phyloP scores from a whole-genome alignment of 2,329 filamentous ascomycete species.

The Xylogone sp. region DNA sequence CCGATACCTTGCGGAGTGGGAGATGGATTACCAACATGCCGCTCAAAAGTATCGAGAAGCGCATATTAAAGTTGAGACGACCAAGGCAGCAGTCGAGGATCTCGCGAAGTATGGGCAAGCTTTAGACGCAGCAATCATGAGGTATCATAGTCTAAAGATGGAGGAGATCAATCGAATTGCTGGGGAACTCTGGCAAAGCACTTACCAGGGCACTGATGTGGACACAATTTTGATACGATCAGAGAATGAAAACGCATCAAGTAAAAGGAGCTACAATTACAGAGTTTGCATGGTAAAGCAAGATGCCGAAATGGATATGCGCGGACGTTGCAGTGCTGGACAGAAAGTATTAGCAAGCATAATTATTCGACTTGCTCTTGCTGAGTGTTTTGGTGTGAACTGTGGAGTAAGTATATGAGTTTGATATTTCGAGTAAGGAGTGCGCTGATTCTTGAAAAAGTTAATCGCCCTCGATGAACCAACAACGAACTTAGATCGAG shows the following conservation, averaged over 20 bases:
- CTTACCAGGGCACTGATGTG: constrained; percentile 95
- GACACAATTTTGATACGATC: constrained; percentile 95
- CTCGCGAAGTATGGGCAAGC: constrained; percentile 77
- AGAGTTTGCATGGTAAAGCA: constrained; percentile 97
- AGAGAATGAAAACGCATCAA: constrained; percentile 69
- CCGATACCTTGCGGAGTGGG: constrained; percentile 72
- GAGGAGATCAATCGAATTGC: constrained; percentile 95
- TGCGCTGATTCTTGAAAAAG: constrained; percentile 13
- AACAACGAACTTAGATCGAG: constrained; percentile 91
- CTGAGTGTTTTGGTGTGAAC: constrained; percentile 93
- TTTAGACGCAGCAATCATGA: constrained; percentile 95
- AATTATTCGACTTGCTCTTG: constrained; percentile 92
- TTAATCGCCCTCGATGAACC: constrained; percentile 96
- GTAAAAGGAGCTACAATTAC: constrained; percentile 90
- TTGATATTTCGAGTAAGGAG: neutral
- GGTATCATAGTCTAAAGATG: constrained; percentile 95
- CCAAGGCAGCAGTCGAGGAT: constrained; percentile 89
- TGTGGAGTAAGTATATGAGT: constrained; percentile 59
- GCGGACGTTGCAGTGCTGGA: constrained; percentile 91
- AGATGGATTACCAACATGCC: constrained; percentile 83
- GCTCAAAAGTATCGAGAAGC: constrained; percentile 77
- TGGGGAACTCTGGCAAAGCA: constrained; percentile 93
- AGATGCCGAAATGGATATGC: constrained; percentile 98
- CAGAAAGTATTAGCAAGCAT: constrained; percentile 97
- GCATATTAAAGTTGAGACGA: constrained; percentile 86